These are phyloP conservation scores for Aurinia saxatilis DNA, from an alignment of 345 rosid species.

Conservation along the genomic window DNA sequence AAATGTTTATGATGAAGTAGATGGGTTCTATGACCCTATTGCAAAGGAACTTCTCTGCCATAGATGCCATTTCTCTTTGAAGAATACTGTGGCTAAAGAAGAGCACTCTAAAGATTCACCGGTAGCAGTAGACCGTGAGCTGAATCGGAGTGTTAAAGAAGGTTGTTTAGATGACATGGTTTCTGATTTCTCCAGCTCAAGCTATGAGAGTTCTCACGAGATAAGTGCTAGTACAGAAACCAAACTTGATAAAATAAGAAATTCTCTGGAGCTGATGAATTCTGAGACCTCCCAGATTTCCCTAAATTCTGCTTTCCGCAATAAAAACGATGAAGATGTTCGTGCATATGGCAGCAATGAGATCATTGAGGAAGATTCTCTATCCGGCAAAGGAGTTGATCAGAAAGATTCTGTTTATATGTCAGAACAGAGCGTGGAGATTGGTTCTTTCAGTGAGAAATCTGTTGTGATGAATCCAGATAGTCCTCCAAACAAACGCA, in stretches of 20 bases:
- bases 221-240: conserved; percentile 36
- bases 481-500: conserved; percentile 35
- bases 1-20: conserved; percentile 33
- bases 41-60: conserved; percentile 63
- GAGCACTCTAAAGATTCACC: conserved; percentile 19
- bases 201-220: conserved; percentile 32
- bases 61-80: conserved; percentile 71
- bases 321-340: not conserved
- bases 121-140: conserved; percentile 27
- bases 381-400: conserved; percentile 8
- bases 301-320: not conserved
- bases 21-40: conserved; percentile 31
- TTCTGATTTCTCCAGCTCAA: conserved; percentile 30
- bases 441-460: conserved; percentile 34
- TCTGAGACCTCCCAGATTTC: conserved; percentile 10
- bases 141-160: not conserved
- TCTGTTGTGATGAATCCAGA: conserved; percentile 34
- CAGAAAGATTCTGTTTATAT: conserved; percentile 10
- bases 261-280: conserved; percentile 17
- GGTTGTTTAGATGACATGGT: conserved; percentile 10
- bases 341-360: not conserved
- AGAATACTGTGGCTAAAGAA: conserved; percentile 24
- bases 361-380: conserved; percentile 18
- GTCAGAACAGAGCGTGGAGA: conserved; percentile 36
- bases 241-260: conserved; percentile 28